Evolutionary conservation across 768 basidiomycete genomes (phyloP).

Genomic region (Mrakia gelida): DNA sequence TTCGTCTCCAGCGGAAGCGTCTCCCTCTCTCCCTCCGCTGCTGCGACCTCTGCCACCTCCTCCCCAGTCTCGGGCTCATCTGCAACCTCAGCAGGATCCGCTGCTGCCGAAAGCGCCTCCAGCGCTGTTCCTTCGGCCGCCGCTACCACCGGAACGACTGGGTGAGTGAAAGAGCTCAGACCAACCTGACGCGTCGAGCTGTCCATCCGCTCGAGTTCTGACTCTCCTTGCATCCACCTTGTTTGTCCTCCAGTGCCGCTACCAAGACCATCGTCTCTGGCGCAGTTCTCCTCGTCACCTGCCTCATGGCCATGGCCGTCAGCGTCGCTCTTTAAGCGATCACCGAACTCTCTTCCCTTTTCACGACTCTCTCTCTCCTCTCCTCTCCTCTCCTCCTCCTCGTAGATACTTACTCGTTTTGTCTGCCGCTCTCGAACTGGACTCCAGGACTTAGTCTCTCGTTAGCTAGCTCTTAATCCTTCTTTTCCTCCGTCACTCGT

Average conservation of each 20-base stretch:
- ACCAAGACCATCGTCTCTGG: neutral
- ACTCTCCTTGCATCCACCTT: neutral
- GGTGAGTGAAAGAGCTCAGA: neutral
- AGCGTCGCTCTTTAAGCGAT: neutral
- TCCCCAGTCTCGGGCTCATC: neutral
- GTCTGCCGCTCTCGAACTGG: too few species aligned
- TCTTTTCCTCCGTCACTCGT: neutral
- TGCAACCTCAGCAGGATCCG: neutral
- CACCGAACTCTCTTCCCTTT: neutral
- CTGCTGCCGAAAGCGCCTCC: neutral
- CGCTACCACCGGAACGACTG: neutral
- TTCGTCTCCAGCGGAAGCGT: neutral
- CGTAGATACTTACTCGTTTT: too few species aligned
- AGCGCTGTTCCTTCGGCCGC: neutral
- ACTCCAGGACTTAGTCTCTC: too few species aligned
- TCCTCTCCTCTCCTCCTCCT: neutral
- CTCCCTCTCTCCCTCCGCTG: neutral
- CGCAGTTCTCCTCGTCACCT: neutral
- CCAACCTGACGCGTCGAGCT: neutral
- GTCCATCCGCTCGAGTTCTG: neutral
- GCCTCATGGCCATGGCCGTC: neutral
- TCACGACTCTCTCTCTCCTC: neutral
- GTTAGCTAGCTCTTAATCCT: neutral
- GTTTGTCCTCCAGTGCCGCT: neutral
- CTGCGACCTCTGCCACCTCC: neutral